Conservation (phyloP, 1,139 yeast species). For the Nakaseomyces sp. region DNA sequence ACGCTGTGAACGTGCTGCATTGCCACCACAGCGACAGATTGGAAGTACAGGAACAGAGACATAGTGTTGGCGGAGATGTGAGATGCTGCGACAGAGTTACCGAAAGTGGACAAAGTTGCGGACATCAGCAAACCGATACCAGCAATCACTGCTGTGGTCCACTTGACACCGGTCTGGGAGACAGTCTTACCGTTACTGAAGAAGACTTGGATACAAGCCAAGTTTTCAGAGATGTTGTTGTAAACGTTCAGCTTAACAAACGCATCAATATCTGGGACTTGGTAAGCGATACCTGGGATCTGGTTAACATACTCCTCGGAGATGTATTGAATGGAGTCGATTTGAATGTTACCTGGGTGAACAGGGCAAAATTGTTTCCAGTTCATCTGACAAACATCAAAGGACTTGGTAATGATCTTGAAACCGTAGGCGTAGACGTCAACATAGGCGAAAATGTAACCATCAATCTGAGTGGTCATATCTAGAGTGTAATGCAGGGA, state of each 20-base stretch:
- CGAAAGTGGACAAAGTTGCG: constrained; percentile 62
- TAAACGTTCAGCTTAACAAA: constrained; percentile 46
- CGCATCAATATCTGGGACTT: constrained; percentile 75
- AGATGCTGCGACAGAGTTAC: constrained; percentile 74
- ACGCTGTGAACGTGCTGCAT: constrained; percentile 67
- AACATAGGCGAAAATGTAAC: constrained; percentile 49
- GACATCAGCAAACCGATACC: constrained; percentile 65
- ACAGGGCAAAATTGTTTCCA: constrained; percentile 82
- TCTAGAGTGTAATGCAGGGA: constrained; percentile 55
- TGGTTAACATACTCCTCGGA: constrained; percentile 38
- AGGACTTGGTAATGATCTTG: constrained; percentile 42
- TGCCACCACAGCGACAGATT: constrained; percentile 62
- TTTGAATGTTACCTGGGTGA: constrained; percentile 59
- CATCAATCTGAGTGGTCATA: constrained; percentile 51
- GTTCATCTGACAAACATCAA: constrained; percentile 47
- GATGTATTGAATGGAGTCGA: constrained; percentile 58
- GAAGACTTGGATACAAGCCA: constrained; percentile 63
- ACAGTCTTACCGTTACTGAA: constrained; percentile 71
- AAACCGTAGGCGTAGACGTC: constrained; percentile 75
- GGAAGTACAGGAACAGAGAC: constrained; percentile 67
- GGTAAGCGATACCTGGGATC: constrained; percentile 67
- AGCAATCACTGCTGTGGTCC: constrained; percentile 79
- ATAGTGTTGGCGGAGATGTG: constrained; percentile 71
- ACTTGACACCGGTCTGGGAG: constrained; percentile 66
- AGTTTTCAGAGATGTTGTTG: constrained; percentile 34